Percentiles rank a stretch among this genome's conserved stretches.
phyloP scores from a whole-genome alignment of 768 basidiomycete genomes.

The Naganishia onofrii region DNA sequence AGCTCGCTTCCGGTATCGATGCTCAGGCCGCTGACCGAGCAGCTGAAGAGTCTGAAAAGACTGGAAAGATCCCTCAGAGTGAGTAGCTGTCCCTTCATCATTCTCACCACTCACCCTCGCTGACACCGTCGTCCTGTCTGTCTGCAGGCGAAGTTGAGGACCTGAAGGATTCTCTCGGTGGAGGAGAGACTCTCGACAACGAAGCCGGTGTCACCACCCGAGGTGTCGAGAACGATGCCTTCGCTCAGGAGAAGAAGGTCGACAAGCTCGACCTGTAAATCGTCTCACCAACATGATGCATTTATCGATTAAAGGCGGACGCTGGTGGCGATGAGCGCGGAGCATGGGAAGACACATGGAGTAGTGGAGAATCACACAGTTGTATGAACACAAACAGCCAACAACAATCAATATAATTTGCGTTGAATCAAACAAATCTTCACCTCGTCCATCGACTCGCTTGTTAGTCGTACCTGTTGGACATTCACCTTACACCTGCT shows the following conservation, averaged over 20 bases:
- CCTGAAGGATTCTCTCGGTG: constrained; percentile 48
- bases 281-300: no score
- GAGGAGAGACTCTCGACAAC: constrained; percentile 45
- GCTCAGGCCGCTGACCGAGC: constrained; percentile 39
- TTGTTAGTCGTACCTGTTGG: no score
- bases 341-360: background rate
- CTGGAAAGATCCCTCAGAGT: constrained; percentile 45
- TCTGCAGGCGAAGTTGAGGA: constrained; percentile 46
- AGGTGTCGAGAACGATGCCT: constrained; percentile 42
- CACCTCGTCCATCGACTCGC: no score
- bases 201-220: constrained; percentile 47
- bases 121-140: background rate
- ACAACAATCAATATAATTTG: constrained; percentile 21
- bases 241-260: constrained; percentile 42
- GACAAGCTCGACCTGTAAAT: constrained; percentile 33
- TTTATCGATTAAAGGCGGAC: no score
- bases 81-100: constrained; percentile 10
- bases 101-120: background rate
- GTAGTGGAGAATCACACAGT: background rate
- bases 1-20: constrained; percentile 30
- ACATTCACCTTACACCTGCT: no score
- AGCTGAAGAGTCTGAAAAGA: constrained; percentile 42
- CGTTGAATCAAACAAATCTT: background rate
- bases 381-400: constrained; percentile 8
- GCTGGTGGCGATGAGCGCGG: no score